Evolutionary conservation across 805 yeast species (phyloP).

Genomic region (Suhomyces faveliae): DNA sequence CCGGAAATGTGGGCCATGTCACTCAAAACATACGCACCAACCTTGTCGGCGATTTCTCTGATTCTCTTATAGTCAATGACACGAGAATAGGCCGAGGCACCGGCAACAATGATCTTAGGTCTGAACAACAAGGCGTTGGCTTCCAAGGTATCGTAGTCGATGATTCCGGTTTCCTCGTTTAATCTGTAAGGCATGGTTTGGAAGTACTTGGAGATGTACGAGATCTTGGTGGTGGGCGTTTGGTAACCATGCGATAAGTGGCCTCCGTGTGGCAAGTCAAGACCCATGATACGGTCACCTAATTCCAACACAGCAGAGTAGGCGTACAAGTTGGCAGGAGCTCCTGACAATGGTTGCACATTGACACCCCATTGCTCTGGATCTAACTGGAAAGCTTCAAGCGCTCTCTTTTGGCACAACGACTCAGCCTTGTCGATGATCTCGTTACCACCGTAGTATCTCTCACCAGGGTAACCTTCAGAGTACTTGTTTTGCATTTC

Average conservation of each 20-base stretch:
- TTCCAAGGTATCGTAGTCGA: conserved; percentile 94
- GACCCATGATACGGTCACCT: conserved; percentile 96
- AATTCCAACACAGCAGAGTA: conserved; percentile 94
- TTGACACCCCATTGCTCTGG: conserved; percentile 95
- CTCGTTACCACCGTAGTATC: conserved; percentile 99
- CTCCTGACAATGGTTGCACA: conserved; percentile 94
- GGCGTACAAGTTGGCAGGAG: conserved; percentile 97
- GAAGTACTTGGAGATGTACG: conserved; percentile 93
- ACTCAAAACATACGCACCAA: conserved; percentile 92
- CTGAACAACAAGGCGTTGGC: conserved; percentile 87
- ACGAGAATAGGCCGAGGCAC: conserved; percentile 97
- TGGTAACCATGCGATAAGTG: conserved; percentile 98
- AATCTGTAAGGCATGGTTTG: conserved; percentile 99
- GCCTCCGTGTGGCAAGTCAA: conserved; percentile 98
- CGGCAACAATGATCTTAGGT: conserved; percentile 96
- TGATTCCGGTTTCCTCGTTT: conserved; percentile 85
- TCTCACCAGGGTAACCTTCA: conserved; percentile 98
- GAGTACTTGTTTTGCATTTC: conserved; percentile 98
- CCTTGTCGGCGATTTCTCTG: conserved; percentile 94
- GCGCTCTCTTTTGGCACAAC: conserved; percentile 91
- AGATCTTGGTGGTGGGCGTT: conserved; percentile 88
- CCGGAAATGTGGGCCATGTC: conserved; percentile 99
- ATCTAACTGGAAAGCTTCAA: conserved; percentile 79
- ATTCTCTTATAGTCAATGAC: conserved; percentile 94
- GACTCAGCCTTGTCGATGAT: conserved; percentile 91